Evolutionary conservation across 1,284 basidiomycete genomes (phyloP).

Genomic region (Anthracocystis panici-leucophaei): DNA sequence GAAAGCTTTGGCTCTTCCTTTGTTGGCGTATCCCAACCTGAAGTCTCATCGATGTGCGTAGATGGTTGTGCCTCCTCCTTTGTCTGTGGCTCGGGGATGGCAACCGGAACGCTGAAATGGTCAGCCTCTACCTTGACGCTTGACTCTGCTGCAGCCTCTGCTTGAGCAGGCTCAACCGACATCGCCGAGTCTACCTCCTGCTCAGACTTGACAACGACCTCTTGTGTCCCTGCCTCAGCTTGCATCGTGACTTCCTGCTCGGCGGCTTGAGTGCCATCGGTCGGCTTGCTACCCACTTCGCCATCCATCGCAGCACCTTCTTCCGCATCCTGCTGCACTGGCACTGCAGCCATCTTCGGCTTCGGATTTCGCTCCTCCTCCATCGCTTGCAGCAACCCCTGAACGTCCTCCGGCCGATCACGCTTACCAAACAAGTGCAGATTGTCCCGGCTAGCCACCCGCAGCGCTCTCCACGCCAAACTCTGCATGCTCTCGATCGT

Average conservation of each 20-base stretch:
- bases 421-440: constrained; percentile 54
- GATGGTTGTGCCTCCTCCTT: background rate
- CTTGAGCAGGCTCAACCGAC: background rate
- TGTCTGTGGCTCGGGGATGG: constrained; percentile 7
- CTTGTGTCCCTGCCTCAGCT: background rate
- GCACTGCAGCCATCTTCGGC: constrained; percentile 14
- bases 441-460: constrained; percentile 44
- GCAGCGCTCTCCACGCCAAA: constrained; percentile 61
- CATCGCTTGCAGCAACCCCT: constrained; percentile 46
- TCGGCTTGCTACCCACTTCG: background rate
- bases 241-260: background rate
- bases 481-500: constrained; percentile 51
- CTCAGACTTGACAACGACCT: background rate
- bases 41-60: background rate
- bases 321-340: constrained; percentile 4
- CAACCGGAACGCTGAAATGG: constrained; percentile 6
- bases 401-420: constrained; percentile 51
- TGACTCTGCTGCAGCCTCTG: background rate
- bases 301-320: constrained; percentile 1
- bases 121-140: background rate
- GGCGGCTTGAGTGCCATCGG: background rate
- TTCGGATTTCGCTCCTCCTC: constrained; percentile 44
- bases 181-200: constrained; percentile 6
- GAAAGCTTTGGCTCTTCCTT: background rate
- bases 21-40: background rate